phyloP scores from a whole-genome alignment of 2,329 filamentous ascomycete genomes.

The Eurotiales sp. region DNA sequence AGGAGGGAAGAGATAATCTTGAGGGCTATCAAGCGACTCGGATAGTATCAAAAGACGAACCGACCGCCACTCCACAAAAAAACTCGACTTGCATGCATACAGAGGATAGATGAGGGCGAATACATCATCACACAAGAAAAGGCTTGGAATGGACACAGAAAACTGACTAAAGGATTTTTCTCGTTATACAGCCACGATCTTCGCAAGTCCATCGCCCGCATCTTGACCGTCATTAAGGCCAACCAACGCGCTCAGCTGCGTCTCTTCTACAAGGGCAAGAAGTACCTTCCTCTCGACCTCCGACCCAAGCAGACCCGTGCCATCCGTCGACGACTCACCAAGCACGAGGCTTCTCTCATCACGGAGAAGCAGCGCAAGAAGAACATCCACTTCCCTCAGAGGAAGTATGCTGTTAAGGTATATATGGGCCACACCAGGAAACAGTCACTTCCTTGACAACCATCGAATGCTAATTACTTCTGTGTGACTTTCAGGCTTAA shows the following conservation, averaged over 20 bases:
- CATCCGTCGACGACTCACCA: slow-evolving; percentile 90
- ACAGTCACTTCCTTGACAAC: neutral
- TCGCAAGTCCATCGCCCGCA: slow-evolving; percentile 98
- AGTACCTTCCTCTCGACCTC: slow-evolving; percentile 98
- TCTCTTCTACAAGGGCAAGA: slow-evolving; percentile 99
- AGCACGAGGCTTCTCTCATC: slow-evolving; percentile 78
- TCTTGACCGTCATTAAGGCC: slow-evolving; percentile 99
- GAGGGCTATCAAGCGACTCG: neutral
- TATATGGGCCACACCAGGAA: slow-evolving; percentile 24
- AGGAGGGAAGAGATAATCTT: neutral
- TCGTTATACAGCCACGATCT: slow-evolving; percentile 74
- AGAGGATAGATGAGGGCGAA: slow-evolving; percentile 9
- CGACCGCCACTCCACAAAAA: neutral
- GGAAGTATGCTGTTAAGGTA: slow-evolving; percentile 99
- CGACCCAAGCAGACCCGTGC: slow-evolving; percentile 97
- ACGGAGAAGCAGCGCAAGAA: slow-evolving; percentile 98
- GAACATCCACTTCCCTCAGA: slow-evolving; percentile 91
- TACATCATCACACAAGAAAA: neutral
- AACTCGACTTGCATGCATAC: slow-evolving; percentile 7
- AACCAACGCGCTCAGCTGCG: slow-evolving; percentile 98
- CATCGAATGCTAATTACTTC: slow-evolving; percentile 1
- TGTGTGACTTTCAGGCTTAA: slow-evolving; percentile 9
- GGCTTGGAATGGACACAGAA: neutral
- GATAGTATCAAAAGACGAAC: neutral
- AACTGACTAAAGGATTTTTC: slow-evolving; percentile 21